Conservation (phyloP, 225 moss, liverwort and hornwort genomes). For the Sphagnum tenellum region DNA sequence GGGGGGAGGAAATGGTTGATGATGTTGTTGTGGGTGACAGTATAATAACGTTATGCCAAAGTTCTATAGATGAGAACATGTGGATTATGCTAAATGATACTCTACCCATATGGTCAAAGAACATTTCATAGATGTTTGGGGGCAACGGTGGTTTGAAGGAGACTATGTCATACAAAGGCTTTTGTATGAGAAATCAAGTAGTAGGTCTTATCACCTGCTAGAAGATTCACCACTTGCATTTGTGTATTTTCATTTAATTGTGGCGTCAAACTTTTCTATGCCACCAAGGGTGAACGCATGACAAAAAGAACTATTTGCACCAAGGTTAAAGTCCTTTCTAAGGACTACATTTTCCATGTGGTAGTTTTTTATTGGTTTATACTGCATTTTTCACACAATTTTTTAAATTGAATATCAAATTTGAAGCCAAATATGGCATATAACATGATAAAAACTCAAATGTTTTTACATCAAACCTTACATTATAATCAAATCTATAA, state of each 20-base stretch:
- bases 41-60: neutral
- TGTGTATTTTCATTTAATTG: neutral
- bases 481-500: no score
- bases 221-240: neutral
- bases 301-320: no score
- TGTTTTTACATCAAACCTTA: no score
- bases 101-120: neutral
- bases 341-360: no score
- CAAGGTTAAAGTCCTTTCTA: no score
- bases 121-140: neutral
- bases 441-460: no score
- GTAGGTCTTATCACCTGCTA: neutral
- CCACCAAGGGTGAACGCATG: neutral
- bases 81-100: neutral
- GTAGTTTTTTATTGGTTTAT: no score
- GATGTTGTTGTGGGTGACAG: neutral
- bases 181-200: neutral
- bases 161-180: neutral
- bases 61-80: neutral
- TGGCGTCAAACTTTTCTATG: neutral
- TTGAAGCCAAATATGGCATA: no score
- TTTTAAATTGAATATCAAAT: no score
- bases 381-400: no score
- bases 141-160: neutral
- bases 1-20: neutral